Percentiles rank a stretch among this genome's conserved stretches.
These are phyloP conservation scores for Xerocomellus chrysenteron DNA, from an alignment of 768 basidiomycete genomes.

Conservation along the genomic window DNA sequence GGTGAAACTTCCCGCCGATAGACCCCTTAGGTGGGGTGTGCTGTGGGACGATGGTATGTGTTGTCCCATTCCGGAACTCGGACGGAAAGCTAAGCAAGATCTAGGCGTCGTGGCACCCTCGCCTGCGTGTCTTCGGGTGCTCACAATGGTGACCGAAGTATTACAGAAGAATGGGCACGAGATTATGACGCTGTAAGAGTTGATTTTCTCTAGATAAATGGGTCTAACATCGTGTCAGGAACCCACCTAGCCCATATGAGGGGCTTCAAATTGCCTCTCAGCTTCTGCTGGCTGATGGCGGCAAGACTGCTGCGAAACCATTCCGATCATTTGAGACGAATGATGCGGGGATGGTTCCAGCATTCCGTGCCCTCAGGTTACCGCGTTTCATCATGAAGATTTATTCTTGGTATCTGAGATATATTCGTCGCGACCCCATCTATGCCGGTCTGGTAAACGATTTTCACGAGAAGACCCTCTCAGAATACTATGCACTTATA, in stretches of 20 bases:
- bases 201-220: neutral
- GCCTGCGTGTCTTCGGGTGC: slow-evolving; percentile 57
- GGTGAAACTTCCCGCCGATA: slow-evolving; percentile 45
- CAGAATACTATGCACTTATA: slow-evolving; percentile 51
- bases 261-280: slow-evolving; percentile 53
- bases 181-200: slow-evolving; percentile 51
- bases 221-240: slow-evolving; percentile 10
- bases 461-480: slow-evolving; percentile 47
- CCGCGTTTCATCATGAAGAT: slow-evolving; percentile 47
- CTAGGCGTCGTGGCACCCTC: slow-evolving; percentile 58
- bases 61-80: neutral
- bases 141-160: slow-evolving; percentile 44
- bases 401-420: slow-evolving; percentile 51
- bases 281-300: slow-evolving; percentile 51
- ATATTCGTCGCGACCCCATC: slow-evolving; percentile 49
- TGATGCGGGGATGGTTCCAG: slow-evolving; percentile 46
- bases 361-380: slow-evolving; percentile 40
- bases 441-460: slow-evolving; percentile 54
- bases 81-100: neutral
- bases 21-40: slow-evolving; percentile 58
- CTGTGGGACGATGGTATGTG: slow-evolving; percentile 59
- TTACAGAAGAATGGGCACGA: slow-evolving; percentile 49
- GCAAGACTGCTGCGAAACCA: slow-evolving; percentile 36
- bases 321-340: slow-evolving; percentile 45
- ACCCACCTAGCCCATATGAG: slow-evolving; percentile 48